A percentile compares a stretch with the other conserved stretches of the same genome.
phyloP scores from a whole-genome alignment of 2,329 filamentous ascomycete genomes.

The Pseudogymnoascus sp. region DNA sequence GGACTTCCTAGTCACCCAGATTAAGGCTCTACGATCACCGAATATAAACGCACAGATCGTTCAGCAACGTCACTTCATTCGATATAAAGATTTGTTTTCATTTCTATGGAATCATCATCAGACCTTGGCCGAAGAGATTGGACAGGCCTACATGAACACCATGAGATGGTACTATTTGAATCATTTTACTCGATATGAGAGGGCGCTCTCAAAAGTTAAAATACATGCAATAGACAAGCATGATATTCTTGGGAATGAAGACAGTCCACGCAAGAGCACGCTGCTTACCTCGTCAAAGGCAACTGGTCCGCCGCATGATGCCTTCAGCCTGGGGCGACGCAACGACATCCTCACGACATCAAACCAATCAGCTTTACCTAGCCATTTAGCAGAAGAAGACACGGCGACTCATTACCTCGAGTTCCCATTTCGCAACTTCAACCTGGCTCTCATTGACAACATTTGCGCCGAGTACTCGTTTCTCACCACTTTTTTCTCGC shows the following conservation, averaged over 20 bases:
- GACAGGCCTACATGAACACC: slow-evolving; percentile 90
- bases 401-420: slow-evolving; percentile 81
- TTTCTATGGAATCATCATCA: slow-evolving; percentile 81
- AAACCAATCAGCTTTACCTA: slow-evolving; percentile 71
- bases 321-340: slow-evolving; percentile 81
- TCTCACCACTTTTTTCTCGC: slow-evolving; percentile 80
- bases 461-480: slow-evolving; percentile 93
- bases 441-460: slow-evolving; percentile 88
- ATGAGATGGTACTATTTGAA: slow-evolving; percentile 98
- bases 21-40: slow-evolving; percentile 87
- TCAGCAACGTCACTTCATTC: slow-evolving; percentile 84
- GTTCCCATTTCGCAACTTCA: slow-evolving; percentile 87
- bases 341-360: slow-evolving; percentile 72
- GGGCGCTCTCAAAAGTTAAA: slow-evolving; percentile 76
- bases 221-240: slow-evolving; percentile 76
- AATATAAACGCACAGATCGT: slow-evolving; percentile 97
- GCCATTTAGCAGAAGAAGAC: slow-evolving; percentile 88
- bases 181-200: slow-evolving; percentile 83
- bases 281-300: slow-evolving; percentile 48
- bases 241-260: slow-evolving; percentile 76
- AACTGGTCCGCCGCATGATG: slow-evolving; percentile 64
- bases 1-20: slow-evolving; percentile 89
- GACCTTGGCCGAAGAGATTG: slow-evolving; percentile 81
- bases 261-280: slow-evolving; percentile 58
- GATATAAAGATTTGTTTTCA: slow-evolving; percentile 79